Evolutionary conservation across 495 filamentous ascomycete species (phyloP).

Genomic region (Gamarada debralockiae): DNA sequence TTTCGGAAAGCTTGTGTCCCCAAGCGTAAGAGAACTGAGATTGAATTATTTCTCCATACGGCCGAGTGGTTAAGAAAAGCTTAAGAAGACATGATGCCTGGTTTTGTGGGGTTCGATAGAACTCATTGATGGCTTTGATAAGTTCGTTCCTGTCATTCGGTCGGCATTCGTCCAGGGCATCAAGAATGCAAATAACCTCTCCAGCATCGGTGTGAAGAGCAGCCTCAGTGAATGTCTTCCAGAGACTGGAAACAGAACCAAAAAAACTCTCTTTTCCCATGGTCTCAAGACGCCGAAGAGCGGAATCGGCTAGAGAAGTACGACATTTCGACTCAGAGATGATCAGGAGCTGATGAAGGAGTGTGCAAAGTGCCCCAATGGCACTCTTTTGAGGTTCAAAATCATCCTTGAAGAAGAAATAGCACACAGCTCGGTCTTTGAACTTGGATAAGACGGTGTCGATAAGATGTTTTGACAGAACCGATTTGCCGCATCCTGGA

Average conservation of each 20-base stretch:
- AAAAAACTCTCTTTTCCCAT: slow-evolving; percentile 23
- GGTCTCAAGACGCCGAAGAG: slow-evolving; percentile 26
- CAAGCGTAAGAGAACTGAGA: slow-evolving; percentile 43
- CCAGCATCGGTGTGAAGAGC: slow-evolving; percentile 31
- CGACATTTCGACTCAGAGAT: neutral
- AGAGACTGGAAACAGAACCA: slow-evolving; percentile 35
- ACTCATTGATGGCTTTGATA: slow-evolving; percentile 13
- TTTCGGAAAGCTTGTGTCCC: slow-evolving; percentile 23
- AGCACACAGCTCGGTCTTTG: slow-evolving; percentile 25
- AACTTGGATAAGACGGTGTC: slow-evolving; percentile 21
- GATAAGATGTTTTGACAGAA: slow-evolving; percentile 30
- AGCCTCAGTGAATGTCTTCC: slow-evolving; percentile 33
- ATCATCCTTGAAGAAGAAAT: slow-evolving; percentile 41
- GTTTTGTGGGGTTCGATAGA: slow-evolving; percentile 11
- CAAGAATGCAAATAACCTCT: slow-evolving; percentile 42
- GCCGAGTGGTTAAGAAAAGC: slow-evolving; percentile 2
- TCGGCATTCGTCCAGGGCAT: slow-evolving; percentile 41
- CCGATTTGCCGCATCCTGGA: slow-evolving; percentile 40
- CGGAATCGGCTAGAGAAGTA: slow-evolving; percentile 21
- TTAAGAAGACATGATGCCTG: slow-evolving; percentile 3
- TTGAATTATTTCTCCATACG: slow-evolving; percentile 7
- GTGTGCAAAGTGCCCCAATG: slow-evolving; percentile 33
- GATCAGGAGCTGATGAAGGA: slow-evolving; percentile 46
- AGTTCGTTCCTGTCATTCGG: slow-evolving; percentile 8
- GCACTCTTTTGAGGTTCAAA: slow-evolving; percentile 17